phyloP scores from a whole-genome alignment of 202 grass and related monocot species.

The Brachypodium distachyon region DNA sequence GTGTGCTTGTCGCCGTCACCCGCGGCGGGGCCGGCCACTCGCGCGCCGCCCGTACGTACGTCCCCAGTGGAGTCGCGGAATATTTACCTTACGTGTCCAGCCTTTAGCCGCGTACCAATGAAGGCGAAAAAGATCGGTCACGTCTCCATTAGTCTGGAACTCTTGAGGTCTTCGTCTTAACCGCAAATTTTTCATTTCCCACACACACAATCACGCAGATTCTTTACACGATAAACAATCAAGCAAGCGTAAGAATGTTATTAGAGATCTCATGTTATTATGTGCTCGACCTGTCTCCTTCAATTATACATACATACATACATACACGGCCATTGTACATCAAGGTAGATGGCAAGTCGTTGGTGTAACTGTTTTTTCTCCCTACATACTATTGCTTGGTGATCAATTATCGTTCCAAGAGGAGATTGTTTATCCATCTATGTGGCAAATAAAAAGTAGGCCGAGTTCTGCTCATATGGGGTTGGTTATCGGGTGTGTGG shows the following conservation, averaged over 20 bases:
- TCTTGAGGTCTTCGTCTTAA: not conserved
- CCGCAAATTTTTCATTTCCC: not conserved
- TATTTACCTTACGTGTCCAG: not conserved
- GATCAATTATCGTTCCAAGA: not conserved
- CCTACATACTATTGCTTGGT: not conserved
- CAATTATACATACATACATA: no score
- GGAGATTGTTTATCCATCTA: not conserved
- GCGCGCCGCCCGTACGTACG: not conserved
- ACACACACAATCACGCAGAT: not conserved
- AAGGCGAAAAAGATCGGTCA: constrained; percentile 2
- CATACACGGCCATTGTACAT: not conserved
- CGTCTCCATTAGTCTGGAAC: constrained; percentile 1
- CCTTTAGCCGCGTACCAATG: not conserved
- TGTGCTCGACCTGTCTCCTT: no score
- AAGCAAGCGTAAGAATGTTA: not conserved
- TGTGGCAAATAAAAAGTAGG: not conserved
- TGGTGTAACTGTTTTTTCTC: not conserved
- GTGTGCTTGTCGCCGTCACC: not conserved
- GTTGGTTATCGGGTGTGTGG: no score
- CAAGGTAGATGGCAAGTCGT: not conserved
- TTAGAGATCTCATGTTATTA: no score
- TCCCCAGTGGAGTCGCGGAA: not conserved
- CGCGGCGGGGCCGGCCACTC: not conserved
- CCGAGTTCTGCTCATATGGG: no score
- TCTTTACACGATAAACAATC: not conserved